Evolutionary conservation across 441 rosid species (phyloP).

Genomic region (Kokia cookei): DNA sequence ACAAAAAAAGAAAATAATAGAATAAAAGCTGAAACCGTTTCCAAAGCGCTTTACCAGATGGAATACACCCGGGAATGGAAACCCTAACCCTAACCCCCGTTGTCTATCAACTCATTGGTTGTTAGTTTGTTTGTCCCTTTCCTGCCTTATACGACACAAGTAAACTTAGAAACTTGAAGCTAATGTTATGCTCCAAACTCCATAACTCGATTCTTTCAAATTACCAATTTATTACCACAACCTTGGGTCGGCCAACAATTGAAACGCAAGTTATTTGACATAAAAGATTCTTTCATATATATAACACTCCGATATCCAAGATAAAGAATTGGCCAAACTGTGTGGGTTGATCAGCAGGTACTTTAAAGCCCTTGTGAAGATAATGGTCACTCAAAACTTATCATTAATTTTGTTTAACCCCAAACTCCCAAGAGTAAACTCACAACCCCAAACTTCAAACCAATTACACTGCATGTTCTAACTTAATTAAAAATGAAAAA

Average conservation of each 20-base stretch:
- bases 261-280: background rate
- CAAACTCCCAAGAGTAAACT: background rate
- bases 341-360: background rate
- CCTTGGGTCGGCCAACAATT: background rate
- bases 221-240: background rate
- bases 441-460: background rate
- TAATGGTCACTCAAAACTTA: background rate
- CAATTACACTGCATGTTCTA: background rate
- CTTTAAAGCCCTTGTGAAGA: background rate
- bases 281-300: background rate
- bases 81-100: background rate
- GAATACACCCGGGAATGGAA: background rate
- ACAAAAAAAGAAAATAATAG: too few relatives aligned
- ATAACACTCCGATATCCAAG: background rate
- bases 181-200: background rate
- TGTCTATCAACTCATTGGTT: background rate
- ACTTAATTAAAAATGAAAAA: background rate
- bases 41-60: background rate
- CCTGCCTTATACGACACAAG: background rate
- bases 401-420: too few relatives aligned
- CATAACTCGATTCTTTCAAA: background rate
- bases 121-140: background rate
- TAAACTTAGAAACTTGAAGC: constrained; percentile 2
- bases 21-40: background rate
- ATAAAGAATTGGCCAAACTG: background rate